phyloP scores from a whole-genome alignment of 208 protist species.

The Trypanosoma vivax region DNA sequence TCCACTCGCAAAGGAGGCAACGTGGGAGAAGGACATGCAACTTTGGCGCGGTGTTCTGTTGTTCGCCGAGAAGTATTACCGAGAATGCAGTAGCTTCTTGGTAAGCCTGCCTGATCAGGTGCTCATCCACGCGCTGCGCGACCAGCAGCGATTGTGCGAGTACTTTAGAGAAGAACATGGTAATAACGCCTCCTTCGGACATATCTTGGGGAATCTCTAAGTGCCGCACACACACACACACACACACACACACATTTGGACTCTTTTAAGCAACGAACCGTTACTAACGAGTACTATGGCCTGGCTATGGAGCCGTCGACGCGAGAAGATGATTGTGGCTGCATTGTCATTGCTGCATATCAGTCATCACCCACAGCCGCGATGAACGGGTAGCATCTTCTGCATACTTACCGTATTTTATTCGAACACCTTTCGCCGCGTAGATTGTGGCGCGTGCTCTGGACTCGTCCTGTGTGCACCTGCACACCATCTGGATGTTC shows the following conservation, averaged over 20 bases:
- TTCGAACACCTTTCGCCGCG: too few species aligned
- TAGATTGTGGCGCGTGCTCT: too few species aligned
- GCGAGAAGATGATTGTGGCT: too few species aligned
- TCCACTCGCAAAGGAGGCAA: slow-evolving; percentile 42
- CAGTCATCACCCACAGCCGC: too few species aligned
- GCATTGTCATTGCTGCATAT: too few species aligned
- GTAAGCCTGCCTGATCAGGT: slow-evolving; percentile 70
- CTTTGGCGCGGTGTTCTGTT: slow-evolving; percentile 68
- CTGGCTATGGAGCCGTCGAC: too few species aligned
- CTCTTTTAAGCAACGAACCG: too few species aligned
- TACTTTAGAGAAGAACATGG: slow-evolving; percentile 63
- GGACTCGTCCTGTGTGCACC: too few species aligned
- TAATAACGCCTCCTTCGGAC: slow-evolving; percentile 72
- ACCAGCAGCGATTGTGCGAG: slow-evolving; percentile 33
- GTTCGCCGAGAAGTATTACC: slow-evolving; percentile 67
- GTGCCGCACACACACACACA: background rate
- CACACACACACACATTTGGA: background rate
- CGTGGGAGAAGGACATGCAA: slow-evolving; percentile 53
- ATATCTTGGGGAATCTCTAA: slow-evolving; percentile 58
- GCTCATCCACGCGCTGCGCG: slow-evolving; percentile 51
- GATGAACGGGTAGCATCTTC: too few species aligned
- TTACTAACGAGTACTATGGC: too few species aligned
- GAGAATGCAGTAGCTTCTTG: slow-evolving; percentile 65
- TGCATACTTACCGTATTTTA: too few species aligned
- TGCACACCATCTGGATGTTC: too few species aligned